Evolutionary conservation across 371 early-diverging fungal genomes (phyloP), one percentile per base, ranked within the genome.

Genomic region (Mucor plumbeus): DNA sequence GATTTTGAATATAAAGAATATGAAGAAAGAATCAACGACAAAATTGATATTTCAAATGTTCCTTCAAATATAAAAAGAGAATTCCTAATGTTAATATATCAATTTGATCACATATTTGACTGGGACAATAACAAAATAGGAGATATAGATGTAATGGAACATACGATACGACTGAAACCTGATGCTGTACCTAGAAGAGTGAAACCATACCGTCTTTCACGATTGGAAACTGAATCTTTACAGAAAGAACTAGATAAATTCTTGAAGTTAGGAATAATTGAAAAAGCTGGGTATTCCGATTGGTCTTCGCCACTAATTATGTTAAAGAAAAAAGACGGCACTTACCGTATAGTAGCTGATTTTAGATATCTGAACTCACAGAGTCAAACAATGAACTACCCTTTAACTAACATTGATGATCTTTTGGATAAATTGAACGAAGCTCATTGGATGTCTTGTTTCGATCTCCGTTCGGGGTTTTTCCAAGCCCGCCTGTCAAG

Each of bases 341-440:
- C 26, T 3, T 26, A 26, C 3, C 26, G 26, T 26, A 26, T 26
- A 1, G 43, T 43, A 7, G 47, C 31, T 13, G 47, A 34, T 7
- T 60, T 34, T 31, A 5, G 53, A 21, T 50, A 61, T 13, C 38
- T 50, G 4, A 61, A 50, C 19, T 36, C 53, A 3, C 39, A 57
- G 9, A 57, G 58, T 61, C 38, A 38, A 50, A 15, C 14, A 0
- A 40, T 61, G 38, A 50, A 44, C 2, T 80, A 76, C 56, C 79
- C 82, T 0, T 36, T 82, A 38, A 62, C 11, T 0, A 44, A 60
- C 15, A 78, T 82, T 13, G 85, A 78, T 34, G 75, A 80, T 7
- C 5, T 73, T 2, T 35, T 81, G 6, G 74, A 80, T 36, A 53
- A 54, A 0, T 58, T 87, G 0, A 62, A 44, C 26, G 62, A 62